Evolutionary conservation across 1,284 basidiomycete genomes (phyloP), one percentile per base, ranked within the genome.

Genomic region (Volvariella volvacea): DNA sequence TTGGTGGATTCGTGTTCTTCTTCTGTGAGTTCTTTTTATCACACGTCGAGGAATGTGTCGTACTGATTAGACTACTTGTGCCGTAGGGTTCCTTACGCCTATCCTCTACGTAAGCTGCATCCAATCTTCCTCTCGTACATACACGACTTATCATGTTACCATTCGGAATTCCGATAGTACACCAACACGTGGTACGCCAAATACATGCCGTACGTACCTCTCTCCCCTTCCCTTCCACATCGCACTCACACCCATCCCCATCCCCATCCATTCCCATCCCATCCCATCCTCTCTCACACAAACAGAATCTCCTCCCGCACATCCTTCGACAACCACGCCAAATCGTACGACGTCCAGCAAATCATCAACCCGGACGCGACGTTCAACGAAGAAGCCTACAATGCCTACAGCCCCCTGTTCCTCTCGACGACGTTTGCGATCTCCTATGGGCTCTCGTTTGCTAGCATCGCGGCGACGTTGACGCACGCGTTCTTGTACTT

Each of bases 401-500:
- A 71, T 40, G 61, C 58, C 0, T 82, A 81, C 63, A 78, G 76
- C 53, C 78, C 79, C 0, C 61, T 81, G 31, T 81, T 71, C 65
- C 68, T 94, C 15, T 83, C 88, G 1, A 64, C 75, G 17, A 78
- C 77, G 6, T 82, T 84, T 51, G 76, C 78, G n/a, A 66, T 84
- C 17, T 73, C 76, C 37, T 82, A 82, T 52, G 78, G 78, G 31
- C 66, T 80, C 3, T 78, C 75, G 4, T 82, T 83, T 50, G 78
- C 78, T 1, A 73, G 73, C 15, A 79, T 79, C 56, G 73, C 78
- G 14, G 57, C 71, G 40, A 76, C 86, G 2, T 61, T 90, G 47
- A 82, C 83, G 14, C 90, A 94, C 62, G 84, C 88, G 0, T 70
- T 78, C 49, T 70, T 94, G n/a, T 86, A 85, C 63, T 87, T 88